Evolutionary conservation across 257 asterid genomes (phyloP).

Genomic region (Plectranthus barbatus): DNA sequence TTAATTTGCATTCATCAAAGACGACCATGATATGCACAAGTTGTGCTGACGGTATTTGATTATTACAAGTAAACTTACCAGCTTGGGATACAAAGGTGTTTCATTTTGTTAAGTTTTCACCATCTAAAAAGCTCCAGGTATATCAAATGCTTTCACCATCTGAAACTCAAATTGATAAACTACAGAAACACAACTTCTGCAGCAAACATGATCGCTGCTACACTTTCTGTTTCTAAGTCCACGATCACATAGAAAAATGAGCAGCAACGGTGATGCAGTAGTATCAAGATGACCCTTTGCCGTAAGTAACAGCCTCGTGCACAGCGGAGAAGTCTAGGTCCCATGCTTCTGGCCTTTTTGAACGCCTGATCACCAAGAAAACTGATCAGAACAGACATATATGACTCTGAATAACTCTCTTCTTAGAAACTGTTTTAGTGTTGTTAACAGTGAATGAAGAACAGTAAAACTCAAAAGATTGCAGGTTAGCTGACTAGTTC

Average conservation of each 20-base stretch:
- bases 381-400: not conserved
- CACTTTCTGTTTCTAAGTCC: not conserved
- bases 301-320: constrained; percentile 42
- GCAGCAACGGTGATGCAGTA: not conserved
- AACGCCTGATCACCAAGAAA: constrained; percentile 54
- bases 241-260: not conserved
- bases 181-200: not conserved
- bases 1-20: not conserved
- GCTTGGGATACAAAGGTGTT: too few relatives aligned
- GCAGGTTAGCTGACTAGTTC: too few relatives aligned
- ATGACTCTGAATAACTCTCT: not conserved
- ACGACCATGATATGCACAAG: not conserved
- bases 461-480: not conserved
- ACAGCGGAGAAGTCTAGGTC: constrained; percentile 91
- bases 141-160: constrained; percentile 1
- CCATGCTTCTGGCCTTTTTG: constrained; percentile 83
- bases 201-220: not conserved
- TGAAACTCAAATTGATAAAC: not conserved
- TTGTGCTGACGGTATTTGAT: too few relatives aligned
- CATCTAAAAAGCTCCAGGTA: too few relatives aligned
- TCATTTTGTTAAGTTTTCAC: too few relatives aligned
- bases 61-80: too few relatives aligned
- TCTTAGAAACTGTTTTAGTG: too few relatives aligned
- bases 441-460: too few relatives aligned
- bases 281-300: constrained; percentile 29